Evolutionary conservation across 2,329 filamentous ascomycete genomes (phyloP), one percentile per base, ranked within the genome.

Genomic region (Hortaea werneckii): DNA sequence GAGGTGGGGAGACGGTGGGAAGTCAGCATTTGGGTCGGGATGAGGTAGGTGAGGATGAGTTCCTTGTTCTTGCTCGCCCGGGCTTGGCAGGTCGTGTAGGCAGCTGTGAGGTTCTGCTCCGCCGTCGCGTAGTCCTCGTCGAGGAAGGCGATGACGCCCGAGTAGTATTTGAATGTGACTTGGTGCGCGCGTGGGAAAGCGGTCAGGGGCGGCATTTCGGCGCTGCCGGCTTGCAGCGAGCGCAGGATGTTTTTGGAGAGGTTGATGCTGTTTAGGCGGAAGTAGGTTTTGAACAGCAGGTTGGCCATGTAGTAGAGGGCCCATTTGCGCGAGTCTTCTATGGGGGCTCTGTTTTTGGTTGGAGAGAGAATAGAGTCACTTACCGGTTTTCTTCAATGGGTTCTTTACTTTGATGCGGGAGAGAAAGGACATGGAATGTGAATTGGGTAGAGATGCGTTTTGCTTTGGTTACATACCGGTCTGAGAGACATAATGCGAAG

Each of bases 241-340:
- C 83, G 86, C 40, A 98, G 73, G 42, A 96, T 83, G 54, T 92
- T 95, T 63, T 92, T 88, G 12, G 83, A 94, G 13, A 96, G 73
- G n/a, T 80, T 82, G 47, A 94, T 83, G 30, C 85, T 86, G 67
- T 94, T 95, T 52, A 96, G 74, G 71, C 77, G 58, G 58, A 98
- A 98, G 66, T 96, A 95, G 1, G 89, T 96, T 68, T 96, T 96
- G 78, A 98, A 98, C 10, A 95, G 74, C 6, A 98, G 76, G 62
- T 95, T 96, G 60, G 89, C 87, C 54, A 90, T 83, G 65, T 88
- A 89, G 70, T 98, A 98, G 41, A 95, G 85, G 5, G 87, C 94
- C 92, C 92, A 98, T 77, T 96, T 98, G 45, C 92, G 81, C 6
- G 90, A 95, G 58, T 94, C 85, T 59, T 88, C 81, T 39, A 95